A percentile compares a stretch with the other conserved stretches of the same genome.
These are phyloP conservation scores for Setaria viridis DNA, from an alignment of 202 grass and related monocot species.

Conservation along the genomic window DNA sequence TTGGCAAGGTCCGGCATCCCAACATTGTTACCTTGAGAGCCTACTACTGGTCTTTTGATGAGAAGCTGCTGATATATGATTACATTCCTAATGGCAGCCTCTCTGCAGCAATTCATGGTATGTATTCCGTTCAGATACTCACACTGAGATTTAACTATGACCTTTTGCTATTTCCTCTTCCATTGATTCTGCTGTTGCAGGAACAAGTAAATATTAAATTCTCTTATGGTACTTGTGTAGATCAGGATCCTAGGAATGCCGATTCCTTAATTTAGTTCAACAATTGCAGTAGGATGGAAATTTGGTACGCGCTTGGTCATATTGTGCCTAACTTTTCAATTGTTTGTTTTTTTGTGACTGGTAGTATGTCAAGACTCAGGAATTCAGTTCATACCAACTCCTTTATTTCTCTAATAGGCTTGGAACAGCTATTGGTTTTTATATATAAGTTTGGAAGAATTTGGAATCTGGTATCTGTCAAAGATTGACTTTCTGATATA, in stretches of 20 bases:
- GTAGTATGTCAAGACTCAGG: neutral
- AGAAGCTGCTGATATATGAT: conserved; percentile 96
- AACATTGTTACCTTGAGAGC: conserved; percentile 87
- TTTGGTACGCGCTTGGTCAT: neutral
- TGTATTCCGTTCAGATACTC: conserved; percentile 5
- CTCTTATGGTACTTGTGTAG: neutral
- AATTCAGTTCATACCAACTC: neutral
- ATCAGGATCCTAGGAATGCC: neutral
- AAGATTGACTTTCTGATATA: conserved; percentile 27
- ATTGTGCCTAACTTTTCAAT: neutral
- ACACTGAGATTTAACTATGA: neutral
- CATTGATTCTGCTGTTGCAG: conserved; percentile 1
- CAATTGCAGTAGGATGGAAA: neutral
- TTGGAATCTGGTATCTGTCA: neutral
- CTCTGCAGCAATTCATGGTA: conserved; percentile 89
- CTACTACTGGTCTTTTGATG: conserved; percentile 97
- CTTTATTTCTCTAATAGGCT: neutral
- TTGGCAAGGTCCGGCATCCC: conserved; percentile 84
- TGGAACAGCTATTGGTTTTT: neutral
- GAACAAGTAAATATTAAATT: neutral
- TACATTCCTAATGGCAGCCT: conserved; percentile 85
- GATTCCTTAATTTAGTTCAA: neutral
- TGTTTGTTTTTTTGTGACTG: neutral
- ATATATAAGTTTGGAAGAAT: neutral
- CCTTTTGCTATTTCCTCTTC: neutral